Evolutionary conservation across 495 filamentous ascomycete genomes (phyloP).

Genomic region (Chaetomium cochliodes): DNA sequence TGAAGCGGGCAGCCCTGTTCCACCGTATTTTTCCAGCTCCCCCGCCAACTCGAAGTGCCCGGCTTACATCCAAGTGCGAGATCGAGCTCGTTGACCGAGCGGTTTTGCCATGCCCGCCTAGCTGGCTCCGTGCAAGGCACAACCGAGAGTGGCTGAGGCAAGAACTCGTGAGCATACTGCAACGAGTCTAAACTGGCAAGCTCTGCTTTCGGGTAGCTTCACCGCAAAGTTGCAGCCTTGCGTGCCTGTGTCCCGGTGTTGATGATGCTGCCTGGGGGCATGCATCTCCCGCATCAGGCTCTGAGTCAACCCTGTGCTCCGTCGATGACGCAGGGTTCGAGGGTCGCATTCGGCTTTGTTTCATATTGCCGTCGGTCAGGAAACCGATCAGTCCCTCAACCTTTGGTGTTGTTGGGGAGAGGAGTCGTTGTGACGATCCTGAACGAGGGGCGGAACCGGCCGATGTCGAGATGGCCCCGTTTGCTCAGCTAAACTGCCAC

Average conservation of each 20-base stretch:
- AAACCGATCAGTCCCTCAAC: constrained; percentile 2
- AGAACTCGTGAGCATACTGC: not conserved
- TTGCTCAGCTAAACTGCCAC: not conserved
- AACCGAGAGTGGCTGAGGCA: constrained; percentile 10
- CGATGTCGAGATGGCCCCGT: not conserved
- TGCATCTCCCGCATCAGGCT: constrained; percentile 3
- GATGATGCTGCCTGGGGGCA: constrained; percentile 1
- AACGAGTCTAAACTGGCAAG: not conserved
- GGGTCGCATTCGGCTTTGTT: constrained; percentile 9
- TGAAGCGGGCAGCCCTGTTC: not conserved
- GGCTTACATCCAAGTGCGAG: not conserved
- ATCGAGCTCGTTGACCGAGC: constrained; percentile 4
- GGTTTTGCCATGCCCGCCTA: not conserved
- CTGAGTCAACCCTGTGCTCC: constrained; percentile 8
- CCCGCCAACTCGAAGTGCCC: not conserved
- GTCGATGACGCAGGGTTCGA: not conserved
- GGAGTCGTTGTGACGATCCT: not conserved
- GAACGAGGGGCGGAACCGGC: constrained; percentile 8
- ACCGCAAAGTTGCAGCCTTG: constrained; percentile 2
- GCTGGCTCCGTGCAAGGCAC: constrained; percentile 6
- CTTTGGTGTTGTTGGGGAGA: not conserved
- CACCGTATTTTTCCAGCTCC: not conserved
- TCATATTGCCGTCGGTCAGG: constrained; percentile 9
- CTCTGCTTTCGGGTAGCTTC: not conserved
- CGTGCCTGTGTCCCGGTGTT: not conserved